Base-by-base conservation (phyloP, 2,329 filamentous ascomycete species). In the Xylaria sp. region DNA sequence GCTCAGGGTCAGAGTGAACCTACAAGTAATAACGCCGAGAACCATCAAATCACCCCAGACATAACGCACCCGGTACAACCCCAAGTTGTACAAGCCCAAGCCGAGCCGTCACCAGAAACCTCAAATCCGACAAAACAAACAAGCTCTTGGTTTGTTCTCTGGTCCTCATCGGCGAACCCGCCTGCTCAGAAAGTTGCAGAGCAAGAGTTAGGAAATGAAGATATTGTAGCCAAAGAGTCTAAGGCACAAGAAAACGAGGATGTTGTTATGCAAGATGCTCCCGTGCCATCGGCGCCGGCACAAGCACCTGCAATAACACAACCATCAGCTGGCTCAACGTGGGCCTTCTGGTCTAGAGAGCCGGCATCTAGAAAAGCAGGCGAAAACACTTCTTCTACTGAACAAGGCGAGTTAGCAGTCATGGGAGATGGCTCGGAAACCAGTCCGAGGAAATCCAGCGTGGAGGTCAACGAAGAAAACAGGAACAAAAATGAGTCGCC, bases 341-440 rank as follows among this genome's bases (percentile, higher is more conserved):
- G 92, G 92, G 92, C 91, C 0, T 94, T 95, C 72, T 95, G 92
- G 92, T 93, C 90, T 16, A 87, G 85, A 54, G 89, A 91, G 72
- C 79, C 83, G 1, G 73, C 79, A 0, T 77, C 81, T 8, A 82
- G 80, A 48, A 72, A 78, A 10, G 74, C 74, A 3, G 77, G 74
- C 0, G 81, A 81, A 58, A 63, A 75, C 12, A 48, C 68, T 5
- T 44, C 69, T 16, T 40, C 76, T 6, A 29, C 76, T 42, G 87
- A 84, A 74, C 76, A 78, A 72, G 88, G 83, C 27, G 83, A 86
- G 74, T 80, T 91, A 54, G 89, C 88, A 3, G 83, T 91, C 60
- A 83, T 87, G 70, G 82, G 87, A 40, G 82, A 90, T 78, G 78
- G 85, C 57, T 86, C 89, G 51, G 82, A 91, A 80, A 79, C 85